Evolutionary conservation across 225 moss, liverwort and hornwort genomes (phyloP).

Genomic region (Anthoceros angustus): DNA sequence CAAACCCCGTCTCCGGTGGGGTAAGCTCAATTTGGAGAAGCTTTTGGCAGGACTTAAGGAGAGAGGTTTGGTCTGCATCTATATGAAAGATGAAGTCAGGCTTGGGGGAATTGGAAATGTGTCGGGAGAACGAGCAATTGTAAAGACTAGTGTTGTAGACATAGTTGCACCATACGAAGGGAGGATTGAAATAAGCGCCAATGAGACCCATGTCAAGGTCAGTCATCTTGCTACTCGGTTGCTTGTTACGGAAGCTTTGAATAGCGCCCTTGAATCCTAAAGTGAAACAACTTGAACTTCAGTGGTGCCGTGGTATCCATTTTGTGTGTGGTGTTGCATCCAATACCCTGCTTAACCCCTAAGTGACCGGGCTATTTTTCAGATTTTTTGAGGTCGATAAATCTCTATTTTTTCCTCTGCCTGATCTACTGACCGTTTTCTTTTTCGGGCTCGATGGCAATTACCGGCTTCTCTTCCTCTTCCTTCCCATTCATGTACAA

Average conservation of each 20-base stretch:
- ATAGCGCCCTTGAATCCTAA: slow-evolving; percentile 13
- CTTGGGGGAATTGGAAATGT: neutral
- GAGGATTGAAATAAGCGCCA: slow-evolving; percentile 34
- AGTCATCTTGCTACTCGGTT: slow-evolving; percentile 28
- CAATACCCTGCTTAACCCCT: no score
- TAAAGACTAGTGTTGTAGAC: slow-evolving; percentile 18
- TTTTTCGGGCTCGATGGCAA: no score
- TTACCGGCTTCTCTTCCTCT: no score
- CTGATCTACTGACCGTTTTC: no score
- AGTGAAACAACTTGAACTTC: neutral
- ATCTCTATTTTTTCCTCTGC: no score
- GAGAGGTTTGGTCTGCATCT: slow-evolving; percentile 48
- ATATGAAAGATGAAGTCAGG: slow-evolving; percentile 21
- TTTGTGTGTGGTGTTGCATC: no score
- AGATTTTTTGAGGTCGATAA: no score
- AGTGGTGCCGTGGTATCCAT: no score
- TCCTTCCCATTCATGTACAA: no score
- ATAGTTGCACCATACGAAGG: slow-evolving; percentile 34
- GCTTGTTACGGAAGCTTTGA: slow-evolving; percentile 38
- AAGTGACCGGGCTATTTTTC: no score
- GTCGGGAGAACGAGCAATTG: slow-evolving; percentile 7
- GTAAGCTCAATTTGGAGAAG: slow-evolving; percentile 45
- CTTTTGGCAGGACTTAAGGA: slow-evolving; percentile 64
- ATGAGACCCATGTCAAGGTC: slow-evolving; percentile 31
- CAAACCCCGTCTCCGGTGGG: slow-evolving; percentile 53